phyloP scores from a whole-genome alignment of 768 basidiomycete species.

The Lyophyllum atratum region DNA sequence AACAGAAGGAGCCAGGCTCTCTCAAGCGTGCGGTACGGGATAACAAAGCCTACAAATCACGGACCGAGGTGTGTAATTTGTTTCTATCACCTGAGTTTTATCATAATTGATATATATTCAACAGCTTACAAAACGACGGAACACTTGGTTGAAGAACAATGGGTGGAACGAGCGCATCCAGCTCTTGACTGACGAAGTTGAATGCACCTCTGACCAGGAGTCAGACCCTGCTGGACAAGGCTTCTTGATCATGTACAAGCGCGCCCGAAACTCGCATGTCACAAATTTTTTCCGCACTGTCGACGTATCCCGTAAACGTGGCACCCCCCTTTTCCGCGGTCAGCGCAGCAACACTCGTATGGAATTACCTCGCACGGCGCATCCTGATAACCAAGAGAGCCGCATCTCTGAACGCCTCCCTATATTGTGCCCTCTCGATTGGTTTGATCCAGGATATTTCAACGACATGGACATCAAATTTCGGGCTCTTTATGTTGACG shows the following conservation, averaged over 20 bases:
- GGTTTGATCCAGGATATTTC: neutral
- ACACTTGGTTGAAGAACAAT: neutral
- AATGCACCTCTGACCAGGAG: neutral
- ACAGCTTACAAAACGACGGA: neutral
- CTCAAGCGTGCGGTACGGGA: neutral
- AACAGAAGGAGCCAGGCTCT: neutral
- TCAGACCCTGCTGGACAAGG: neutral
- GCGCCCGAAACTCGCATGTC: neutral
- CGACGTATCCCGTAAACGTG: neutral
- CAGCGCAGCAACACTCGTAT: neutral
- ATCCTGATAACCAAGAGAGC: neutral
- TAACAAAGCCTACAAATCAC: slow-evolving; percentile 1
- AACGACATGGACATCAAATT: neutral
- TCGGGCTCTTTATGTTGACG: neutral
- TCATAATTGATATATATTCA: neutral
- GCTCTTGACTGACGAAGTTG: neutral
- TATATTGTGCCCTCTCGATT: neutral
- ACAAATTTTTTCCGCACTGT: neutral
- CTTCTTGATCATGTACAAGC: neutral
- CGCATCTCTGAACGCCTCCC: neutral
- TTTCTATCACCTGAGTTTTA: neutral
- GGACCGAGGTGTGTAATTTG: too few species aligned
- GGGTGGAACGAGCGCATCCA: neutral
- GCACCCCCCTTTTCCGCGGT: neutral
- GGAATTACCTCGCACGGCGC: neutral